Percentiles rank a stretch among this genome's conserved stretches.
phyloP scores from a whole-genome alignment of 495 filamentous ascomycete species.

The Penicillium chermesinum region DNA sequence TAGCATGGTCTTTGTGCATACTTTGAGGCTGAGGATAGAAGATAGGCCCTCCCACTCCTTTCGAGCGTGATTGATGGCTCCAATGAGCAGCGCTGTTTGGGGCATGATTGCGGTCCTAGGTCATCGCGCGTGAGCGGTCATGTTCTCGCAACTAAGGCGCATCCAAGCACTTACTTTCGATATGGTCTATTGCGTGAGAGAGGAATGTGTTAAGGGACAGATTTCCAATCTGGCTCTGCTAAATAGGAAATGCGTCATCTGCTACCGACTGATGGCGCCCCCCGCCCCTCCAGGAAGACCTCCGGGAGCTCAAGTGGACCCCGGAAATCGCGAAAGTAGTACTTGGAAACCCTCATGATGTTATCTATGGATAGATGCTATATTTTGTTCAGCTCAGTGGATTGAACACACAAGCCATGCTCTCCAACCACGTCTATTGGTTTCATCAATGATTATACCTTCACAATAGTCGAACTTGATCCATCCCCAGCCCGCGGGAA shows the following conservation, averaged over 20 bases:
- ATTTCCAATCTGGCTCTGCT: not conserved
- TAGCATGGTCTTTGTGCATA: constrained; percentile 12
- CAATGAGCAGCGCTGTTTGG: constrained; percentile 52
- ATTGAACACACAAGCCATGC: no score
- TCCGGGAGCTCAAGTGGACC: not conserved
- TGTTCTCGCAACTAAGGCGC: no score
- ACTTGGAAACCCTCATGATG: no score
- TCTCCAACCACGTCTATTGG: no score
- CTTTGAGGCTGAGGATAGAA: constrained; percentile 50
- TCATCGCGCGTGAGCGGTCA: constrained; percentile 11
- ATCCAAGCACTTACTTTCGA: not conserved
- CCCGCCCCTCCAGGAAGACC: not conserved
- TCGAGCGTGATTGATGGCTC: constrained; percentile 48
- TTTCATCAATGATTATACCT: no score
- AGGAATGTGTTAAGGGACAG: not conserved
- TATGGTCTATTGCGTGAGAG: no score
- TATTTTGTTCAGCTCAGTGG: no score
- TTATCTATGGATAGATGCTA: no score
- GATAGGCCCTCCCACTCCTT: constrained; percentile 54
- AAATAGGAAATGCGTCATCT: not conserved
- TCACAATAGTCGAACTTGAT: not conserved
- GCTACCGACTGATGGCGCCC: not conserved
- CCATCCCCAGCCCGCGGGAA: not conserved
- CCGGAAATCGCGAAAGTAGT: not conserved
- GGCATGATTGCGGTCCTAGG: constrained; percentile 20